These are phyloP conservation scores for Zymoseptoria pseudotritici DNA, from an alignment of 2,329 filamentous ascomycete species.

Conservation along the genomic window DNA sequence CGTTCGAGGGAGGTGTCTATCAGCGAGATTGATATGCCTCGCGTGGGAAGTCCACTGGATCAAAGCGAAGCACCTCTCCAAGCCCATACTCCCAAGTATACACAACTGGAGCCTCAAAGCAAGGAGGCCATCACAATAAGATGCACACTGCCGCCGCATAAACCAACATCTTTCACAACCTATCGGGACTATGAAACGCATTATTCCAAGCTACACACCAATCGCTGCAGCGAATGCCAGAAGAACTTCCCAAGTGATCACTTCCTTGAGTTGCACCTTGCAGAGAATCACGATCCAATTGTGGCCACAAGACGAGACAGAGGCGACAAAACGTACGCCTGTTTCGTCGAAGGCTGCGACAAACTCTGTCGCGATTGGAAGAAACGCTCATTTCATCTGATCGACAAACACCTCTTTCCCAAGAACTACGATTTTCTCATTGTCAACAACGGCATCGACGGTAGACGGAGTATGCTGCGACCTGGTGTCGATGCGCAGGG, in stretches of 20 bases:
- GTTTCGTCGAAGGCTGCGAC: constrained; percentile 84
- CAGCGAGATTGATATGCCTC: constrained; percentile 21
- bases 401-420: constrained; percentile 91
- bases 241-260: constrained; percentile 83
- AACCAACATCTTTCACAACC: constrained; percentile 61
- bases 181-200: constrained; percentile 82
- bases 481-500: constrained; percentile 37
- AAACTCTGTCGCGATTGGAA: constrained; percentile 73
- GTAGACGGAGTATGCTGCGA: constrained; percentile 67
- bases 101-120: constrained; percentile 45
- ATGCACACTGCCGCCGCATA: constrained; percentile 77
- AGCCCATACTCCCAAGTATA: constrained; percentile 34
- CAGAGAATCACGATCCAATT: constrained; percentile 84
- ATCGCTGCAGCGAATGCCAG: constrained; percentile 76
- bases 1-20: constrained; percentile 49
- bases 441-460: constrained; percentile 83
- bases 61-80: not conserved
- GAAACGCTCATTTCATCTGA: constrained; percentile 79
- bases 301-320: constrained; percentile 62
- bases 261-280: constrained; percentile 74
- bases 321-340: constrained; percentile 86
- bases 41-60: not conserved
- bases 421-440: constrained; percentile 79
- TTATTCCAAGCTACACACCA: constrained; percentile 71
- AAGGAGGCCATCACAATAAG: constrained; percentile 52